Evolutionary conservation across 2,329 filamentous ascomycete species (phyloP).

Genomic region (Lachnellula hyalina): DNA sequence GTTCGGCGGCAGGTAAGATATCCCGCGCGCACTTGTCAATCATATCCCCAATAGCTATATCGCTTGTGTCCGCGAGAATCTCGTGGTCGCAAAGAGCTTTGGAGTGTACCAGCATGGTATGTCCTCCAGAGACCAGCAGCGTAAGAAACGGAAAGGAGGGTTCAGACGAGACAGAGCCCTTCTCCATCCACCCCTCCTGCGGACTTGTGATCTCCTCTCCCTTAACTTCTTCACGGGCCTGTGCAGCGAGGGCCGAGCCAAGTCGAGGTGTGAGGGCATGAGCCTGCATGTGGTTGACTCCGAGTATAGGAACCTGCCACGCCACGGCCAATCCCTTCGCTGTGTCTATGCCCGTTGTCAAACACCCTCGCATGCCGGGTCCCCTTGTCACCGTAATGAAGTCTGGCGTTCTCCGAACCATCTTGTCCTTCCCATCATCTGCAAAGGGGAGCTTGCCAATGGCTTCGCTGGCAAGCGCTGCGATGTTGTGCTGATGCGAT

Average conservation of each 20-base stretch:
- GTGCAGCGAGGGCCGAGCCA: conserved; percentile 51
- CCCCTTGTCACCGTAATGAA: conserved; percentile 87
- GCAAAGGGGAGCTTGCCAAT: conserved; percentile 44
- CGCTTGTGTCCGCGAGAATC: conserved; percentile 67
- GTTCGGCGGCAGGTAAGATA: conserved; percentile 59
- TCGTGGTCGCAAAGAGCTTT: conserved; percentile 60
- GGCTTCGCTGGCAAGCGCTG: conserved; percentile 60
- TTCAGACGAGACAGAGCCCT: neutral
- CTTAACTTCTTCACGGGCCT: neutral
- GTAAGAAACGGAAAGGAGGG: conserved; percentile 80
- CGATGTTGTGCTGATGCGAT: conserved; percentile 69
- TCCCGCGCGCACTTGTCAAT: conserved; percentile 81
- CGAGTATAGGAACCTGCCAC: conserved; percentile 77
- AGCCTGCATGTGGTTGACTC: conserved; percentile 95
- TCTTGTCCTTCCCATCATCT: conserved; percentile 15
- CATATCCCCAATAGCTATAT: conserved; percentile 84
- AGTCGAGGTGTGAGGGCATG: conserved; percentile 86
- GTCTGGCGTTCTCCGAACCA: conserved; percentile 54
- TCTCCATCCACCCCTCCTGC: neutral
- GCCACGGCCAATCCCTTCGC: conserved; percentile 84
- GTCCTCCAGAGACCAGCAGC: conserved; percentile 84
- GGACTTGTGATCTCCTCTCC: no score
- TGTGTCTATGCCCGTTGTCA: conserved; percentile 72
- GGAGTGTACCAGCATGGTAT: conserved; percentile 81
- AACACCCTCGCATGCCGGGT: conserved; percentile 77